These are phyloP conservation scores for Cordyceps cateniannulata DNA, from an alignment of 2,329 filamentous ascomycete genomes.

Conservation along the genomic window DNA sequence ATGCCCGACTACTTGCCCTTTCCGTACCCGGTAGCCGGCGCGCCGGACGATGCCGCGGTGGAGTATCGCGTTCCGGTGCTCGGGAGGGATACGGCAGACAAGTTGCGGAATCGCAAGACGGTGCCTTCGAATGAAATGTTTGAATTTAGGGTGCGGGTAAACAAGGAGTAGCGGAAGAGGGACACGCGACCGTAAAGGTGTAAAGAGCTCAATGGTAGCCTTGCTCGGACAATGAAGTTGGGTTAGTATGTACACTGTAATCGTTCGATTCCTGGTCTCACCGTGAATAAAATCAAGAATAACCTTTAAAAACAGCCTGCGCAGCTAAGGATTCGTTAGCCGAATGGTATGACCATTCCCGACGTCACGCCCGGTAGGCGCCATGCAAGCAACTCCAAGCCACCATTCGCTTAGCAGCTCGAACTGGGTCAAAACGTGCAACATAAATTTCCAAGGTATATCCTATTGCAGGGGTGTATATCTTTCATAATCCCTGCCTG, in stretches of 20 bases:
- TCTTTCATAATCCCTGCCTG: neutral
- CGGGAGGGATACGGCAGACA: slow-evolving; percentile 25
- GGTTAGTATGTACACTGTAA: no score
- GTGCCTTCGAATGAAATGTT: slow-evolving; percentile 29
- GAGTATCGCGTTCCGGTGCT: slow-evolving; percentile 28
- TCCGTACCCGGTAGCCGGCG: neutral
- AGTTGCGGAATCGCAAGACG: slow-evolving; percentile 25
- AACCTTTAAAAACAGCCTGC: no score
- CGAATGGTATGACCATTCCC: no score
- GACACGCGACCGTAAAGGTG: neutral
- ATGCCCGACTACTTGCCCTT: slow-evolving; percentile 24
- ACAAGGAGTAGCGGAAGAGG: neutral
- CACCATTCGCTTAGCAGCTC: no score
- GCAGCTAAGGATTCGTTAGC: no score
- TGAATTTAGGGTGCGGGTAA: slow-evolving; percentile 9
- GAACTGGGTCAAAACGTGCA: no score
- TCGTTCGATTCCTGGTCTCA: no score
- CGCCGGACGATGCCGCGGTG: slow-evolving; percentile 4
- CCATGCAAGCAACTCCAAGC: no score
- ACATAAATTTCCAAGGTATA: neutral
- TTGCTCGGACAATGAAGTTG: no score
- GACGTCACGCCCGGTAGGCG: no score
- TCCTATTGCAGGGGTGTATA: neutral
- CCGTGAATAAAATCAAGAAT: no score
- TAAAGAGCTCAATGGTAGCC: no score